Evolutionary conservation across 306 rosid species (phyloP).

Genomic region (Pyrus pyrifolia): DNA sequence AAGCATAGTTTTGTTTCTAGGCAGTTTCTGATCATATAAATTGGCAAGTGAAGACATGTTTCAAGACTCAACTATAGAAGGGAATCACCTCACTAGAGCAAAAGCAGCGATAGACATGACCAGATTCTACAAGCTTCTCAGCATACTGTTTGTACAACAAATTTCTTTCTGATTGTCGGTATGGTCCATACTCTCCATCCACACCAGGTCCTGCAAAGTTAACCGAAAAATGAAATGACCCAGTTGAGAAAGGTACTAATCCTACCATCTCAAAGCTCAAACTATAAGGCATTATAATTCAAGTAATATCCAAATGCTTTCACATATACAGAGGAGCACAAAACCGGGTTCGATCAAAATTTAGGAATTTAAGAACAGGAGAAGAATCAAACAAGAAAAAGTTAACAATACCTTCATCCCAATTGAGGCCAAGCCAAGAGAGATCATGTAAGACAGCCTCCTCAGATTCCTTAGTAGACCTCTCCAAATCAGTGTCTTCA

Average conservation of each 20-base stretch:
- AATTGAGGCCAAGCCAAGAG: slow-evolving; percentile 92
- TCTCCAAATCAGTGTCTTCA: slow-evolving; percentile 97
- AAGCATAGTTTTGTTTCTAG: background rate
- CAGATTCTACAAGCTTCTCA: slow-evolving; percentile 68
- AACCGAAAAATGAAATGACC: slow-evolving; percentile 4
- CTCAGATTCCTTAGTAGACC: slow-evolving; percentile 88
- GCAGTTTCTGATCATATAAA: background rate
- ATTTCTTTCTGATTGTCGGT: slow-evolving; percentile 91
- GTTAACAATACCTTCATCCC: slow-evolving; percentile 71
- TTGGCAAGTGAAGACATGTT: background rate
- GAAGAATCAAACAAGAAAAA: background rate
- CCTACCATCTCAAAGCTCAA: background rate
- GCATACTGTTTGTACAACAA: slow-evolving; percentile 67
- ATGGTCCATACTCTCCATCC: slow-evolving; percentile 95
- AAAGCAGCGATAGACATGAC: slow-evolving; percentile 81
- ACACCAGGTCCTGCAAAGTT: slow-evolving; percentile 66
- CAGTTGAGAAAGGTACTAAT: background rate
- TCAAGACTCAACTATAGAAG: background rate
- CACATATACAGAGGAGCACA: background rate
- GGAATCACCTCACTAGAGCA: slow-evolving; percentile 73
- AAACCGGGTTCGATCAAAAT: background rate
- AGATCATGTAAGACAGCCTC: slow-evolving; percentile 78
- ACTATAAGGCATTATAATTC: background rate
- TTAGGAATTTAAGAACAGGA: background rate
- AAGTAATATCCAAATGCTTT: background rate